Evolutionary conservation across 164 flowering plant species (phyloP).

Genomic region (Umbellularia californica): DNA sequence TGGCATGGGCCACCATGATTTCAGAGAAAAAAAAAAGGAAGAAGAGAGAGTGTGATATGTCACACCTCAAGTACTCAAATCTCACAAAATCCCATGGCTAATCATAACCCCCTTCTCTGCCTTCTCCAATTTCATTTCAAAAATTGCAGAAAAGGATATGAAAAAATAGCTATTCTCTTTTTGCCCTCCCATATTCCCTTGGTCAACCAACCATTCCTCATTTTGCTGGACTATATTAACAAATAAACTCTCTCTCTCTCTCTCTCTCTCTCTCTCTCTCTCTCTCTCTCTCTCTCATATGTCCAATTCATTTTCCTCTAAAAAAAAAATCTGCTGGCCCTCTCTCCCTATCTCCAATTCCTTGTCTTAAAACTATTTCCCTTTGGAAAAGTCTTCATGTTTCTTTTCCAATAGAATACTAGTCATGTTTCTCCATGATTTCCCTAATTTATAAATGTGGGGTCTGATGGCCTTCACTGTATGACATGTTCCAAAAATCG

Average conservation of each 20-base stretch:
- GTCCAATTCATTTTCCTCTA: not conserved
- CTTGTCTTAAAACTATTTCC: too few relatives aligned
- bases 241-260: too few relatives aligned
- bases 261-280: not conserved
- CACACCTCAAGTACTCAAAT: constrained; percentile 30
- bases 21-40: constrained; percentile 14
- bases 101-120: constrained; percentile 18
- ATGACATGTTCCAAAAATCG: not conserved
- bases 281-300: constrained; percentile 9
- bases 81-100: constrained; percentile 31
- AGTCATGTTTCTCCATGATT: too few relatives aligned
- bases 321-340: too few relatives aligned
- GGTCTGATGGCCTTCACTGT: too few relatives aligned
- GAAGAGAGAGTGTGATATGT: constrained; percentile 31
- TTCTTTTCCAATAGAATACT: too few relatives aligned
- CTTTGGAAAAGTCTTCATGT: too few relatives aligned
- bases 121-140: constrained; percentile 13
- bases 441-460: too few relatives aligned
- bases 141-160: not conserved
- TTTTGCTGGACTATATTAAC: not conserved
- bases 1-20: constrained; percentile 58
- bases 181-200: not conserved
- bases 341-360: too few relatives aligned
- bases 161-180: not conserved
- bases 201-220: too few relatives aligned